Evolutionary conservation across 306 rosid genomes (phyloP).

Genomic region (Lupinus albus): DNA sequence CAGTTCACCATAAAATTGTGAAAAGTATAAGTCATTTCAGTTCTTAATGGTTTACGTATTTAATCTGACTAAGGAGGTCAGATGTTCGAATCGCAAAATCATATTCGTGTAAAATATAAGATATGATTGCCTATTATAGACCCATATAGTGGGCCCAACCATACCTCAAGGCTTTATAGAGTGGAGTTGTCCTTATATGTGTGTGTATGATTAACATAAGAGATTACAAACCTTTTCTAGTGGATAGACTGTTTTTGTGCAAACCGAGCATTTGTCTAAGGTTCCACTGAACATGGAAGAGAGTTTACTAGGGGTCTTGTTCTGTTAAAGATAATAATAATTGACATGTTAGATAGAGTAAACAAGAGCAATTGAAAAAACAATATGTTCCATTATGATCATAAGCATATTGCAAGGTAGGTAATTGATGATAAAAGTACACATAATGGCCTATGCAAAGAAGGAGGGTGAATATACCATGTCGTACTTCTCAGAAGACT

Average conservation of each 20-base stretch:
- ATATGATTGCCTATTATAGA: no score
- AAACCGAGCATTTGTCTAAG: slow-evolving; percentile 80
- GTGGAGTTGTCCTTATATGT: not conserved
- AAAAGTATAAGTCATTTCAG: not conserved
- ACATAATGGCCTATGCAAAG: not conserved
- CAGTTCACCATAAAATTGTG: not conserved
- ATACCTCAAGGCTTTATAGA: no score
- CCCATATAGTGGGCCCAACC: no score
- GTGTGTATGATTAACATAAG: not conserved
- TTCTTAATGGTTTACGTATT: not conserved
- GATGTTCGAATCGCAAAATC: no score
- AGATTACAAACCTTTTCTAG: slow-evolving; percentile 74
- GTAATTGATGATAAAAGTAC: not conserved
- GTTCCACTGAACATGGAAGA: slow-evolving; percentile 91
- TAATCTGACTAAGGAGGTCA: no score
- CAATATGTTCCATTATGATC: not conserved
- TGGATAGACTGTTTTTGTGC: slow-evolving; percentile 89
- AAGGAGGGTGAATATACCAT: slow-evolving; percentile 53
- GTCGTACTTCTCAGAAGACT: slow-evolving; percentile 65
- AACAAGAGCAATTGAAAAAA: slow-evolving; percentile 4
- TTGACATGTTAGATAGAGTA: slow-evolving; percentile 2
- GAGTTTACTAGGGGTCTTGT: slow-evolving; percentile 74
- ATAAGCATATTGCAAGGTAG: not conserved
- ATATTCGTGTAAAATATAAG: no score
- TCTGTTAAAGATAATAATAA: slow-evolving; percentile 42